These are phyloP conservation scores for Piloderma croceum DNA, from an alignment of 768 basidiomycete species.

Conservation along the genomic window DNA sequence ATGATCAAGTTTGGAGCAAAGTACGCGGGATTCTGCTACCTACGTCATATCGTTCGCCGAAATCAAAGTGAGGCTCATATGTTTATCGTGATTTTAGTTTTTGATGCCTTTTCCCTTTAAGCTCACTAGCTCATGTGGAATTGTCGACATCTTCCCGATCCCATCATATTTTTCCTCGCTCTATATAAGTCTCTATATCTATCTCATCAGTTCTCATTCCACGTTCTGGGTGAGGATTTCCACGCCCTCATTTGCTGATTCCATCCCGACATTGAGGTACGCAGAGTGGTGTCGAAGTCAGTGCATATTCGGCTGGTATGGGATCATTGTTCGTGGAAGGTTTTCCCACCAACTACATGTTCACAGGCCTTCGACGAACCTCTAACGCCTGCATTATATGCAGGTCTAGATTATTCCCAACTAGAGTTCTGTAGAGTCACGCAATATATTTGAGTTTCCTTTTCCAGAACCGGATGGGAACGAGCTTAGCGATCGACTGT, in stretches of 20 bases:
- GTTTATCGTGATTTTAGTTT: background rate
- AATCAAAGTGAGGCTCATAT: too few species aligned
- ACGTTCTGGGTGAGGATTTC: conserved; percentile 69
- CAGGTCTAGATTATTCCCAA: conserved; percentile 54
- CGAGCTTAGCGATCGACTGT: too few species aligned
- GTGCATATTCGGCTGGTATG: conserved; percentile 39
- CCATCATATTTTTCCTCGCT: conserved; percentile 55
- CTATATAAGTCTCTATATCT: conserved; percentile 86
- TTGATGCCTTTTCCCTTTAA: too few species aligned
- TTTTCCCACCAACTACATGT: conserved; percentile 39
- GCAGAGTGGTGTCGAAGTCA: conserved; percentile 64
- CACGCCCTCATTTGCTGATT: conserved; percentile 68
- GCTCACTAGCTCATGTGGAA: conserved; percentile 76
- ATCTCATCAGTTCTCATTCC: conserved; percentile 80
- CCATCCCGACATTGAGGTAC: conserved; percentile 61
- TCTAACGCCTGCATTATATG: conserved; percentile 65
- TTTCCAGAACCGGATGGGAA: too few species aligned
- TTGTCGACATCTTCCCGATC: conserved; percentile 67
- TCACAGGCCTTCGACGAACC: conserved; percentile 68
- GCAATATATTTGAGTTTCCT: too few species aligned
- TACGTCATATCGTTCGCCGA: too few species aligned
- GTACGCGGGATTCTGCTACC: too few species aligned
- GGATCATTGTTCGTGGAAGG: conserved; percentile 52
- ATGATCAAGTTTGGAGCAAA: conserved; percentile 51
- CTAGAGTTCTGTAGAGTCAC: too few species aligned